Evolutionary conservation across 2,329 filamentous ascomycete genomes (phyloP), one percentile per base, ranked within the genome.

Genomic region (Thermomyces lanuginosus): DNA sequence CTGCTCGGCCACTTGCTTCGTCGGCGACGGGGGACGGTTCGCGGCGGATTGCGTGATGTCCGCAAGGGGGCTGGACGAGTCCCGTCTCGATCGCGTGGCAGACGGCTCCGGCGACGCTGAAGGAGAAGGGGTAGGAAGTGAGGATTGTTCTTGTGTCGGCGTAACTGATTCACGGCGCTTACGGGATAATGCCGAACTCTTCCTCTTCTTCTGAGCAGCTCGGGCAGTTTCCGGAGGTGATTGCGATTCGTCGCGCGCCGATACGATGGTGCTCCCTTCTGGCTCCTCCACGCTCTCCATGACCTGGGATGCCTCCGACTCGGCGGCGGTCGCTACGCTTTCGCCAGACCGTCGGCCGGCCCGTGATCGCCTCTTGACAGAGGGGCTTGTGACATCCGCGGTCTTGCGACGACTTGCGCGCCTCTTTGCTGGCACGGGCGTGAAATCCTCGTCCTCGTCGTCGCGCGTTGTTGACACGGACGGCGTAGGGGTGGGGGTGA

Each of bases 391-490:
- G 12, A 59, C 55, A 4, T 62, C 50, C 9, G 61, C 57, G 3
- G 58, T 60, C 43, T 63, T 65, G 31, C 64, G 56, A 36, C 66
- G 58, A n/a, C 66, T 61, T 28, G 66, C 61, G 34, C 73, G 66
- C 36, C 66, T 61, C 32, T 64, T 66, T 29, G 66, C 60, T 1
- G 76, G 67, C 24, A 76, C 76, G 2, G 82, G 82, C 22, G 76
- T 77, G 43, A 83, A 89, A 26, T 84, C 76, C 36, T 79, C 77
- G 26, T 76, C 69, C 15, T 76, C 63, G 15, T 63, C 66, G 9
- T 69, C 62, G 17, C 70, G 60, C 33, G 68, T 63, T 43, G 69
- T 62, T n/a, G n/a, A n/a, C 35, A 65, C 41, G 25, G 44, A 44
- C 26, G 47, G 42, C 20, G 51, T 51, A 12, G 44, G 60, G 12